Conservation (phyloP, 2,329 filamentous ascomycete species). For the Volutella citrinella region DNA sequence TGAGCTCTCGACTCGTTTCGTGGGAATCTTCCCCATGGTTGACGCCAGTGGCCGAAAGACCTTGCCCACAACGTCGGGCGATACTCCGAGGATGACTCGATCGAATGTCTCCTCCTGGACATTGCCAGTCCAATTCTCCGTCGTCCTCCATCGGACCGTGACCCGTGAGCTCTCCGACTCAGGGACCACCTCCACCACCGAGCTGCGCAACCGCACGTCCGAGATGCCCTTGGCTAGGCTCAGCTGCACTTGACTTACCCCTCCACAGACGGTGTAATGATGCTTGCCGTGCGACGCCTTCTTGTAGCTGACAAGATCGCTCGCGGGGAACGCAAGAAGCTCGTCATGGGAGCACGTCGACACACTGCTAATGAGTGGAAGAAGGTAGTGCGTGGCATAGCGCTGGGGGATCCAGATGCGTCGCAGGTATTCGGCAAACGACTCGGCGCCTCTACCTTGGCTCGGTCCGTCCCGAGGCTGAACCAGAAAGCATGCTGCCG, state of each 20-base stretch:
- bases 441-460: conserved; percentile 31
- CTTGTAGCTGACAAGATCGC: conserved; percentile 51
- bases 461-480: conserved; percentile 24
- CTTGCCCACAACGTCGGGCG: conserved; percentile 48
- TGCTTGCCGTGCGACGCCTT: conserved; percentile 42
- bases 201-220: conserved; percentile 37
- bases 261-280: conserved; percentile 49
- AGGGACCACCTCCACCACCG: conserved; percentile 34
- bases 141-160: conserved; percentile 33
- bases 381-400: conserved; percentile 47
- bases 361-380: conserved; percentile 53
- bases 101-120: conserved; percentile 42
- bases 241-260: conserved; percentile 48
- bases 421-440: conserved; percentile 46
- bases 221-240: conserved; percentile 38
- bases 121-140: conserved; percentile 4
- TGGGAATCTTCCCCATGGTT: conserved; percentile 43
- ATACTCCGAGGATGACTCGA: conserved; percentile 51
- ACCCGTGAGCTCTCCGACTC: conserved; percentile 17
- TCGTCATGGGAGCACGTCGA: conserved; percentile 52
- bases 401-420: conserved; percentile 47
- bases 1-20: conserved; percentile 45
- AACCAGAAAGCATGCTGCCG: conserved; percentile 47
- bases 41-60: conserved; percentile 43
- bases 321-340: conserved; percentile 50